phyloP scores from a whole-genome alignment of 768 basidiomycete genomes.

The Pilatotrama ljubarskyi region DNA sequence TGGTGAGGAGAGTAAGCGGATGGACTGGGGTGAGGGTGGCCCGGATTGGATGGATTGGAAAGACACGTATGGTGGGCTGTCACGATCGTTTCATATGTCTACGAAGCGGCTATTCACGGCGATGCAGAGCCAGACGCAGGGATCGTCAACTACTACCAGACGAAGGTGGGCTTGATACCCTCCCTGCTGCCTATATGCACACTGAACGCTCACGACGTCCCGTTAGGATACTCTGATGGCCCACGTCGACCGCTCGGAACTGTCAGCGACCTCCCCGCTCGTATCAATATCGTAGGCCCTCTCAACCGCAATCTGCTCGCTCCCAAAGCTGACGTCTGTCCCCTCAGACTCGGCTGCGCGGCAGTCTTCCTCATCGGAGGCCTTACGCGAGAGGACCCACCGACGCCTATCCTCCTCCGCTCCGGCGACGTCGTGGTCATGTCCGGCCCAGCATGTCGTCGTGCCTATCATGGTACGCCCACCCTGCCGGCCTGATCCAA shows the following conservation, averaged over 20 bases:
- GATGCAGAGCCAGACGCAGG: constrained; percentile 87
- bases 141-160: constrained; percentile 95
- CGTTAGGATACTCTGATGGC: constrained; percentile 92
- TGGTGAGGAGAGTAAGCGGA: constrained; percentile 24
- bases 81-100: background rate
- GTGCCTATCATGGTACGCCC: constrained; percentile 88
- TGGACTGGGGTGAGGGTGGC: constrained; percentile 51
- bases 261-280: constrained; percentile 88
- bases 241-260: constrained; percentile 96
- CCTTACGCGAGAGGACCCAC: constrained; percentile 70
- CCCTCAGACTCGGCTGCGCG: constrained; percentile 79
- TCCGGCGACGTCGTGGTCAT: constrained; percentile 93
- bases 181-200: background rate
- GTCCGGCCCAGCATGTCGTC: constrained; percentile 82
- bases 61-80: constrained; percentile 68
- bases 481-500: background rate
- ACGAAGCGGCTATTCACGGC: background rate
- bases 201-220: background rate
- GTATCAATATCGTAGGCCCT: constrained; percentile 86
- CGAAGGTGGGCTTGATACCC: constrained; percentile 43
- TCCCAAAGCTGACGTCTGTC: background rate
- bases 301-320: background rate
- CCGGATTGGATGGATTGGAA: constrained; percentile 75
- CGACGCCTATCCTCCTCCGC: constrained; percentile 80
- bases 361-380: constrained; percentile 91